Base-by-base conservation (phyloP, 2,329 filamentous ascomycete species). In the Trichoderma gracile region DNA sequence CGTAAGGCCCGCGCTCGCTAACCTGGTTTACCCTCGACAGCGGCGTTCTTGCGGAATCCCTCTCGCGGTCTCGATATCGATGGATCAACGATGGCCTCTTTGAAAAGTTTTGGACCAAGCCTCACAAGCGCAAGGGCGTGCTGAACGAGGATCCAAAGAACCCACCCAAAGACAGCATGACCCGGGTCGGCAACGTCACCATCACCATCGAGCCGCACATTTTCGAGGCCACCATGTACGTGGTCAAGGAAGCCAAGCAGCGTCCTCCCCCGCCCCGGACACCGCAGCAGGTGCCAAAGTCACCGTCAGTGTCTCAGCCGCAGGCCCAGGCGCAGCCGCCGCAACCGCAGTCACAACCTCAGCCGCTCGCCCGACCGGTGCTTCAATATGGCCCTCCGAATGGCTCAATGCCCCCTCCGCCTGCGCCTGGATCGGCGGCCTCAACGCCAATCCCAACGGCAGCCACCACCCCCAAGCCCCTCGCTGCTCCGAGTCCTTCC, bases 151-250 rank as follows among this genome's bases (percentile, higher is more conserved):
- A 88, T 58, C 80, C 84, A 6, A 86, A 87, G 69, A 90, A 91
- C 70, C 88, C 88, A 2, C 78, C 87, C 67, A 87, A 90, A 75
- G 85, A 92, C 52, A 87, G 83, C 67, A 91, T 92, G 87, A 80
- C 83, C 68, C 90, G 88, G 74, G 83, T 92, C 23, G 91, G 92
- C 69, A 85, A 84, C 69, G 87, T 91, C 67, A 87, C 87, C 40
- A 86, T 96, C 67, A 89, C 86, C 23, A 86, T 93, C 66, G 91
- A 93, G 74, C 92, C 92, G 50, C 90, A 95, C 73, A 85, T 90
- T 49, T 86, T 95, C 69, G 89, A 93, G 69, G 90, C 90, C 17
- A 89, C 85, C 53, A 85, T 93, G 80, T 93, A 84, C 72, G 84
- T 85, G 21, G 86, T 92, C 65, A 90, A 90, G 71, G 88, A 90